Evolutionary conservation across 2,329 filamentous ascomycete genomes (phyloP), one percentile per base, ranked within the genome.

Genomic region (Alternaria hordeiaustralica): DNA sequence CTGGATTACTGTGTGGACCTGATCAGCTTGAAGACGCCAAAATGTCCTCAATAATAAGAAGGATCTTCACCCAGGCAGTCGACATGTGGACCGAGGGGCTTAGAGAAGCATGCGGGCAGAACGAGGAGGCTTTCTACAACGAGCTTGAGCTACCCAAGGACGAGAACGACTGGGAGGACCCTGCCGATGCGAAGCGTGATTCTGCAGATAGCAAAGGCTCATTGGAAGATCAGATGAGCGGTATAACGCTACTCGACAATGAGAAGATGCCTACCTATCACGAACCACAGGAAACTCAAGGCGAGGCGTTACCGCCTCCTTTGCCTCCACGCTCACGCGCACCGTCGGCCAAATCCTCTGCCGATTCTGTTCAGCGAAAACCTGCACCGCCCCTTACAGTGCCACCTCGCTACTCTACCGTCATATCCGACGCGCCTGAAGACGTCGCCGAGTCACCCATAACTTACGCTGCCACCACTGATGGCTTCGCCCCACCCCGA

Each of bases 11-110:
- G 12, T 82, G 83, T 65, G 85, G 85, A 0, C 82, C 84, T 4
- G 84, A 88, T 71, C 85, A 86, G 67, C 75, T 87, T 43, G 84
- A 86, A 63, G 86, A 88, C 65, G 84, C 83, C 0, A 86, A 85
- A 67, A 83, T 86, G 73, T 85, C 84, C 4, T 82, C 80, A 2
- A 82, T 86, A 15, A 78, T 87, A n/a, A 79, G 83, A 20, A 81
- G 82, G 12, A 79, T 87, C 5, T 73, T 88, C 15, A 80, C 82
- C 46, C 80, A 82, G 36, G 83, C 84, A 3, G 82, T 87, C 43
- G 76, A 82, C 12, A 67, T 81, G 68, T 84, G 85, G 84, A 70
- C 78, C 3, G 67, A 82, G 20, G 81, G 79, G 8, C 73, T 86
- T 9, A 74, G 81, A 13, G 75, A 82, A 30, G 80, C 79, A 9